A percentile compares a stretch with the other conserved stretches of the same genome.
These are phyloP conservation scores for Crataegus laevigata DNA, from an alignment of 306 rosid species.

Conservation along the genomic window DNA sequence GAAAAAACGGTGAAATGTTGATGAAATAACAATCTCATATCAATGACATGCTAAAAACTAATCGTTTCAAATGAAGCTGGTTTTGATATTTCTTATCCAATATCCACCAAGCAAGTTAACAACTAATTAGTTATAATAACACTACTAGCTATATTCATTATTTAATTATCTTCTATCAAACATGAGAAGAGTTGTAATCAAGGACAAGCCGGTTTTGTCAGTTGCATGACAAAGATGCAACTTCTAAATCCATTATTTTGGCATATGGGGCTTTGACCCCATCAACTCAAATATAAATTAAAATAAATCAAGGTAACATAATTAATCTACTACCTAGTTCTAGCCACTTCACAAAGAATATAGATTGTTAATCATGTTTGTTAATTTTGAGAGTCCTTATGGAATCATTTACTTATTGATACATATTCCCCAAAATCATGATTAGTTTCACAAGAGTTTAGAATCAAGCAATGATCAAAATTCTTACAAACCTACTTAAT, in stretches of 20 bases:
- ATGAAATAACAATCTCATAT: background rate
- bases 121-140: background rate
- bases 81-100: background rate
- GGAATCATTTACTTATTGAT: constrained; percentile 8
- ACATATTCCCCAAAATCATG: constrained; percentile 2
- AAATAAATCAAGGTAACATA: background rate
- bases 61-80: background rate
- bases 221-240: constrained; percentile 7
- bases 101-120: background rate
- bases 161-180: background rate
- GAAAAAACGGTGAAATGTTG: no score
- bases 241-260: constrained; percentile 5
- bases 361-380: background rate
- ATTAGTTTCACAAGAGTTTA: constrained; percentile 1
- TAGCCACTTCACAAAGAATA: background rate
- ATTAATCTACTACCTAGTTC: background rate
- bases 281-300: constrained; percentile 9
- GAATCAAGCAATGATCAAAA: background rate
- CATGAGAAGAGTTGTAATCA: constrained; percentile 18
- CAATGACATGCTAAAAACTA: background rate
- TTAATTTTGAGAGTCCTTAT: constrained; percentile 5
- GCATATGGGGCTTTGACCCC: background rate
- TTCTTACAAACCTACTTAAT: constrained; percentile 9
- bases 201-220: constrained; percentile 36
- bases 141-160: background rate